Percentiles rank a stretch among this genome's conserved stretches.
Evolutionary conservation across 1,284 basidiomycete genomes (phyloP).

Genomic region (Amylostereum chailletii): DNA sequence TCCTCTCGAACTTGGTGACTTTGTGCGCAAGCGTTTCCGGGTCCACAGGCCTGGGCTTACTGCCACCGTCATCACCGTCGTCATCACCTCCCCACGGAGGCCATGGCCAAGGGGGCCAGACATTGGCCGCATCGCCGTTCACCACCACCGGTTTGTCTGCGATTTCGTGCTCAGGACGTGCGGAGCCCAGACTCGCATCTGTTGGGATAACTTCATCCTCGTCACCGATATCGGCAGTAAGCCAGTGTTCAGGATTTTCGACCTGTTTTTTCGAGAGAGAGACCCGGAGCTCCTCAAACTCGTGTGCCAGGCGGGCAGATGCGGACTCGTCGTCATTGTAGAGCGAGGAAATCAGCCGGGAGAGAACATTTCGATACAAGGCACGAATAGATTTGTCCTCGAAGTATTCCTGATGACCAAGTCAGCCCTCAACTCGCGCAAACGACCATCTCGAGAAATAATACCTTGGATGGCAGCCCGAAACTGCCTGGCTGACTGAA

Average conservation of each 20-base stretch:
- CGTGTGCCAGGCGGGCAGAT: background rate
- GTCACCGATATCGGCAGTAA: too few relatives aligned
- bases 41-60: constrained; percentile 34
- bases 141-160: constrained; percentile 25
- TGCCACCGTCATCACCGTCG: constrained; percentile 34
- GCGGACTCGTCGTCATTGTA: constrained; percentile 36
- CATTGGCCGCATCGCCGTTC: constrained; percentile 49
- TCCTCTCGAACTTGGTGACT: constrained; percentile 76
- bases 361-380: constrained; percentile 66
- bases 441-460: background rate
- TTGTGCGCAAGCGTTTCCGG: constrained; percentile 61
- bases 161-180: constrained; percentile 5
- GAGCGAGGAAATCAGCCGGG: constrained; percentile 59
- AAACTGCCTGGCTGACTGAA: constrained; percentile 74
- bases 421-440: constrained; percentile 3
- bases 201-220: too few relatives aligned
- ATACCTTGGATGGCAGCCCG: constrained; percentile 83
- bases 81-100: constrained; percentile 68
- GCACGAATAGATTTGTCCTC: constrained; percentile 66
- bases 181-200: too few relatives aligned
- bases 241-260: too few relatives aligned
- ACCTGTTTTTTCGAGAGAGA: too few relatives aligned
- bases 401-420: constrained; percentile 73
- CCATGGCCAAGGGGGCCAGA: constrained; percentile 85
- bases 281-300: too few relatives aligned